A percentile compares a stretch with the other conserved stretches of the same genome.
Evolutionary conservation across 495 filamentous ascomycete species (phyloP).

Genomic region (Aspergillus steynii): DNA sequence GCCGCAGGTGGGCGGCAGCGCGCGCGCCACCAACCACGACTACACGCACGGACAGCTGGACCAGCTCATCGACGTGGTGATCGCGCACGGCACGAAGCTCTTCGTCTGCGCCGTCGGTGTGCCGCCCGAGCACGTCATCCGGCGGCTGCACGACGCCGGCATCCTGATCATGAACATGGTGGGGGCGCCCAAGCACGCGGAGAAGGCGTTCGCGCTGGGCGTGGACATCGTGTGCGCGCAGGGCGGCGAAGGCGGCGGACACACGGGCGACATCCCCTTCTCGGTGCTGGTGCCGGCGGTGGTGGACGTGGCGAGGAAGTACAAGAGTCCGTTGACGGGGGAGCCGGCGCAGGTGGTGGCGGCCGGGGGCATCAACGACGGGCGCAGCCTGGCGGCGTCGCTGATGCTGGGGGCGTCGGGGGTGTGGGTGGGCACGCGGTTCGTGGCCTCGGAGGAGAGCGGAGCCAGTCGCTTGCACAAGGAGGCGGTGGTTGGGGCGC

Average conservation of each 20-base stretch:
- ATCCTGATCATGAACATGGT: constrained; percentile 95
- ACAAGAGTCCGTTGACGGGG: constrained; percentile 55
- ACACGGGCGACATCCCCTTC: constrained; percentile 75
- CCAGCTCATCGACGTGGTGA: constrained; percentile 77
- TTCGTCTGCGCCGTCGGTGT: constrained; percentile 86
- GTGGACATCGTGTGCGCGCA: constrained; percentile 85
- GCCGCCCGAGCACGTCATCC: constrained; percentile 66
- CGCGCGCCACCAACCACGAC: constrained; percentile 87
- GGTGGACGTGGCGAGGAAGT: constrained; percentile 67
- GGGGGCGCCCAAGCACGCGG: constrained; percentile 83
- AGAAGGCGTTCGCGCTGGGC: constrained; percentile 76
- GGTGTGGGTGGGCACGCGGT: constrained; percentile 85
- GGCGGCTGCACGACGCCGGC: constrained; percentile 69
- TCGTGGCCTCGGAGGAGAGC: constrained; percentile 77
- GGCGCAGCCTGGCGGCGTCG: constrained; percentile 66
- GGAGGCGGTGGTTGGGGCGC: constrained; percentile 71
- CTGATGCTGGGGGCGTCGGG: constrained; percentile 73
- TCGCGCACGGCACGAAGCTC: constrained; percentile 72
- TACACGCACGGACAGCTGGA: constrained; percentile 84
- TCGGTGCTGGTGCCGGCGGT: constrained; percentile 73
- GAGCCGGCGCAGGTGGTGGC: constrained; percentile 68
- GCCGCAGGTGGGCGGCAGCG: constrained; percentile 76
- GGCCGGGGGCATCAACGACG: constrained; percentile 73
- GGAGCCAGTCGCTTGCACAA: constrained; percentile 78
- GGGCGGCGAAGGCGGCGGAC: constrained; percentile 77